Percentiles rank a stretch among this genome's conserved stretches.
phyloP scores from a whole-genome alignment of 345 rosid species.

The Brassica cretica region DNA sequence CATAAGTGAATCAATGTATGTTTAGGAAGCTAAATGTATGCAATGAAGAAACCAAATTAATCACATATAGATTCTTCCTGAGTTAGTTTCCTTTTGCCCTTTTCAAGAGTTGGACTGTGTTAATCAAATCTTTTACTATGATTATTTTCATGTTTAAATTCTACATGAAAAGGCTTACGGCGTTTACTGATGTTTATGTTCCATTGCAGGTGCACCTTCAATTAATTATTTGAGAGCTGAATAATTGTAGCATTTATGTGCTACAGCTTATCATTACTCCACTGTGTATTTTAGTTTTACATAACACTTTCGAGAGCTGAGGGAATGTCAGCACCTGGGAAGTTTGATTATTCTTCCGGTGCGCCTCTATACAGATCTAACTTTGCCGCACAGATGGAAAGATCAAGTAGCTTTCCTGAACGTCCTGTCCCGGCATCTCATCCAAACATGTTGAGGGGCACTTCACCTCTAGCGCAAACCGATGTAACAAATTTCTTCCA shows the following conservation, averaged over 20 bases:
- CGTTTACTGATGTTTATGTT: background rate
- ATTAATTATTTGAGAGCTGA: slow-evolving; percentile 30
- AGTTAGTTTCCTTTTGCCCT: slow-evolving; percentile 1
- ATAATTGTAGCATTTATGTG: slow-evolving; percentile 49
- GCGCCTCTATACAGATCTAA: slow-evolving; percentile 73
- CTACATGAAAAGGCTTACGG: slow-evolving; percentile 17
- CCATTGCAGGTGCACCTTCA: slow-evolving; percentile 53
- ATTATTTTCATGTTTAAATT: slow-evolving; percentile 9
- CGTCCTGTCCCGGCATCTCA: slow-evolving; percentile 58
- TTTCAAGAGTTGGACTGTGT: slow-evolving; percentile 24
- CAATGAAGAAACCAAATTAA: slow-evolving; percentile 15
- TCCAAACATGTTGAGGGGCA: slow-evolving; percentile 63
- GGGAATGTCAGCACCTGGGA: slow-evolving; percentile 81
- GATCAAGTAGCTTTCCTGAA: slow-evolving; percentile 85
- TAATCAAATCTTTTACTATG: background rate
- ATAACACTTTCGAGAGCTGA: slow-evolving; percentile 49
- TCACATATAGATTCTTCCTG: slow-evolving; percentile 1
- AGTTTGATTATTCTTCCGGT: slow-evolving; percentile 76
- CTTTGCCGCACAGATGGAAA: slow-evolving; percentile 67
- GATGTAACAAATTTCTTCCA: slow-evolving; percentile 76
- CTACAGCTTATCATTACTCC: slow-evolving; percentile 61
- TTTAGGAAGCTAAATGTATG: slow-evolving; percentile 20
- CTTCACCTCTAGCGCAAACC: slow-evolving; percentile 55
- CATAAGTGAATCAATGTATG: background rate
- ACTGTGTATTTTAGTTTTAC: slow-evolving; percentile 47